These are phyloP conservation scores for Ammopiptanthus mongolicus DNA, from an alignment of 306 rosid species.

Conservation along the genomic window DNA sequence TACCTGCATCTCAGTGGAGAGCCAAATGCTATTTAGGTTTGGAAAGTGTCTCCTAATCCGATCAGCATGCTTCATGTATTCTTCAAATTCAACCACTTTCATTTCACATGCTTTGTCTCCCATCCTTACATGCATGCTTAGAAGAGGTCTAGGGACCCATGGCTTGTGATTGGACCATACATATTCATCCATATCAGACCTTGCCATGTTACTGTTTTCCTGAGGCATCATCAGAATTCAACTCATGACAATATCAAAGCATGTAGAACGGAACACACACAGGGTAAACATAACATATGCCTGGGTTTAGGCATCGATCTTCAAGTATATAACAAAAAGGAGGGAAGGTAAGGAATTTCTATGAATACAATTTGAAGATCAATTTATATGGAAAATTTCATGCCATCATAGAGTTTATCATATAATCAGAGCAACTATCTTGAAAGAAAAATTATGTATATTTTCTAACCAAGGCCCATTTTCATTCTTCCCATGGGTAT, in stretches of 20 bases:
- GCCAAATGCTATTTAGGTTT: constrained; percentile 61
- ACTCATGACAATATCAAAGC: not conserved
- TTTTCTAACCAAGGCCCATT: no score
- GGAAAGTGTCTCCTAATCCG: constrained; percentile 66
- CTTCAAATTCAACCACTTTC: constrained; percentile 67
- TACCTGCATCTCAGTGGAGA: constrained; percentile 90
- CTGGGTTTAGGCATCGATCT: not conserved
- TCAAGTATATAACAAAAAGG: no score
- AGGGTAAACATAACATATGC: not conserved
- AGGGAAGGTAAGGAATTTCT: no score
- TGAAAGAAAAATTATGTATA: no score
- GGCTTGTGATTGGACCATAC: constrained; percentile 78
- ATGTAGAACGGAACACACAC: not conserved
- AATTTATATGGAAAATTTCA: no score
- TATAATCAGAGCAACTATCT: no score
- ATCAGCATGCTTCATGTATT: constrained; percentile 63
- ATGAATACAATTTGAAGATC: no score
- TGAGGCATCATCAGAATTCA: constrained; percentile 20
- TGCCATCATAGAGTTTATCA: no score
- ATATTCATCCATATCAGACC: constrained; percentile 53
- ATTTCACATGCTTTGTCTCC: constrained; percentile 91
- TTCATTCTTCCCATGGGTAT: no score
- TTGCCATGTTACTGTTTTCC: constrained; percentile 21
- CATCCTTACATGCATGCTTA: constrained; percentile 90
- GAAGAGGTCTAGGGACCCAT: constrained; percentile 70